A percentile compares a stretch with the other conserved stretches of the same genome.
Evolutionary conservation across 306 rosid species (phyloP).

Genomic region (Prunus armeniaca): DNA sequence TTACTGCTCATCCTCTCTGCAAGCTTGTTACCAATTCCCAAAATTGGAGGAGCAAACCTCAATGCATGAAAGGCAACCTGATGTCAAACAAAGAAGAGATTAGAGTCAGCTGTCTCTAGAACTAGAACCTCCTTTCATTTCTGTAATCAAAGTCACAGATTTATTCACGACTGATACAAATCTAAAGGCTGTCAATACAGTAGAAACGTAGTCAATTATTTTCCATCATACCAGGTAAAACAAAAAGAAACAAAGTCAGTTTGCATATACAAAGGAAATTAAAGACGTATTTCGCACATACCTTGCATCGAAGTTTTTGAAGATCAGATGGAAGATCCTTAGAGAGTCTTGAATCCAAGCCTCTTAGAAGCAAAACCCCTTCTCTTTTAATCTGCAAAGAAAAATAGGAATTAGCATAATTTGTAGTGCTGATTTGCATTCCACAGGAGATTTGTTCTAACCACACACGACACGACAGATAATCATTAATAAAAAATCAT

Average conservation of each 20-base stretch:
- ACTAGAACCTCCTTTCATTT: not conserved
- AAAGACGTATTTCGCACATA: constrained; percentile 13
- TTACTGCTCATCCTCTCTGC: constrained; percentile 77
- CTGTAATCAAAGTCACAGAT: not conserved
- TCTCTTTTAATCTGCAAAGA: constrained; percentile 77
- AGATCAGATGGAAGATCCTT: constrained; percentile 98
- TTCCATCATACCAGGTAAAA: not conserved
- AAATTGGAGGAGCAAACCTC: constrained; percentile 76
- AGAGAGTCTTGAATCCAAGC: constrained; percentile 86
- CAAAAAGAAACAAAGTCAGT: not conserved
- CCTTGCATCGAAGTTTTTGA: constrained; percentile 98
- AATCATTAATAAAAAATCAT: not conserved
- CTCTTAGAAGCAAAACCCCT: constrained; percentile 85
- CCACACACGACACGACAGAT: not conserved
- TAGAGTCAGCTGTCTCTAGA: constrained; percentile 16
- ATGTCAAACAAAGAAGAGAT: constrained; percentile 17
- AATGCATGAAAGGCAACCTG: constrained; percentile 97
- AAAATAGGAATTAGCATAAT: constrained; percentile 16
- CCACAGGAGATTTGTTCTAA: not conserved
- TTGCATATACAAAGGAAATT: not conserved
- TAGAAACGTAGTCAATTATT: not conserved
- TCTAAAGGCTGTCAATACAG: too few relatives aligned
- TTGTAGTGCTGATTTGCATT: not conserved
- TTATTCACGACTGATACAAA: not conserved
- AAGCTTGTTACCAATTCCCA: constrained; percentile 71